Base-by-base conservation (phyloP, 148 eudicot species). In the Rhododendron vialii region DNA sequence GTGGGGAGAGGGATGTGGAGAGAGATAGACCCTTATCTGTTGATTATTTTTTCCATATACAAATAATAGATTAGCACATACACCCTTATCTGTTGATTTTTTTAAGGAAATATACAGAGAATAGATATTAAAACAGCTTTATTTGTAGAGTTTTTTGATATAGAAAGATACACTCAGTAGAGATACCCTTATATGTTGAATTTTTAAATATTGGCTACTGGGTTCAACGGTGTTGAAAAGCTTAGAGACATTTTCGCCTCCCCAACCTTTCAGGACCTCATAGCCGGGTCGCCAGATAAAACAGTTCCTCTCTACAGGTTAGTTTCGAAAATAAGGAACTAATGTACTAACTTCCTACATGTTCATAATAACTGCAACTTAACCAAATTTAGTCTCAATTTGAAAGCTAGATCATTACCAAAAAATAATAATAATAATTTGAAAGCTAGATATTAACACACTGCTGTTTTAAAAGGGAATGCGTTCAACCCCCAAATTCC, bases 401-500 rank as follows among this genome's bases (percentile, higher is more conserved):
- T 41, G 45, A 41, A 41, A 35, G 36, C 36, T 35, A 35, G 36
- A 35, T 35, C 41, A 38, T 38, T 38, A 38, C 41, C 41, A 38
- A 38, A 38, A 4, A 4, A 38, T 4, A 38, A 38, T 38, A 36
- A 36, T 36, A 38, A 38, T 38, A 35, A 35, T 35, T 45, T 45
- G 53, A 2, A 20, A 41, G 33, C 59, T 50, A 7, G 38, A 51
- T 55, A 53, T 35, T 81, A 55, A 53, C 20, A 17, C 18, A 61
- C 11, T 13, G 38, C 38, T 53, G 26, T 22, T 55, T 47, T 12
- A 61, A 22, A 87, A 95, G 98, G 95, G 90, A 92, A 84, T 92
- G 93, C 79, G 88, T 93, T 67, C 97, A 93, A 93, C 87, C 94
- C 97, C 20, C 74, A 91, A 22, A 92, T 95, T 74, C 98, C 98